A percentile compares a stretch with the other conserved stretches of the same genome.
Conservation (phyloP, 306 rosid species). For the Amphicarpaea edgeworthii region DNA sequence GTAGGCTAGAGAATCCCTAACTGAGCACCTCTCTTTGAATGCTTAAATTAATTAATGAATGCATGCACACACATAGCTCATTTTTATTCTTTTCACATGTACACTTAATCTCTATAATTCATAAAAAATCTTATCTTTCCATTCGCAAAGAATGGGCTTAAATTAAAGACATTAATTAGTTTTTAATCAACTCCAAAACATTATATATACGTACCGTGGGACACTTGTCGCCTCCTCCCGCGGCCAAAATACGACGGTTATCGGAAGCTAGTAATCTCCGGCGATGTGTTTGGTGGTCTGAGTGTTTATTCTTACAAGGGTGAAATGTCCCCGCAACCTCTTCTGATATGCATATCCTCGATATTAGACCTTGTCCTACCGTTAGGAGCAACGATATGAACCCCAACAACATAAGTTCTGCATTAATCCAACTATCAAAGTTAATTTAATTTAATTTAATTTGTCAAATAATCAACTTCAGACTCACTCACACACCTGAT, state of each 20-base stretch:
- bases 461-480: background rate
- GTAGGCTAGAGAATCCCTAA: too few species aligned
- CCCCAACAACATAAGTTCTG: conserved; percentile 15
- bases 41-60: too few species aligned
- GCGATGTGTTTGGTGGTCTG: background rate
- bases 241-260: background rate
- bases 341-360: conserved; percentile 13
- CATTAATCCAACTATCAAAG: background rate
- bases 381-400: conserved; percentile 17
- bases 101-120: too few species aligned
- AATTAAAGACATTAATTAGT: too few species aligned
- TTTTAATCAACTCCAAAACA: background rate
- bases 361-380: conserved; percentile 4
- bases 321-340: background rate
- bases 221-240: conserved; percentile 3
- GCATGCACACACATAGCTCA: too few species aligned
- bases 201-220: background rate
- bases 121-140: background rate
- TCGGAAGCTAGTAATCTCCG: background rate
- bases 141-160: too few species aligned
- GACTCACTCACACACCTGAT: conserved; percentile 4
- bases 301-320: background rate
- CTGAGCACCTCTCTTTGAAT: too few species aligned
- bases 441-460: background rate
- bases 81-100: too few species aligned